Conservation (phyloP, 2,329 filamentous ascomycete genomes). For the Alternaria atra region DNA sequence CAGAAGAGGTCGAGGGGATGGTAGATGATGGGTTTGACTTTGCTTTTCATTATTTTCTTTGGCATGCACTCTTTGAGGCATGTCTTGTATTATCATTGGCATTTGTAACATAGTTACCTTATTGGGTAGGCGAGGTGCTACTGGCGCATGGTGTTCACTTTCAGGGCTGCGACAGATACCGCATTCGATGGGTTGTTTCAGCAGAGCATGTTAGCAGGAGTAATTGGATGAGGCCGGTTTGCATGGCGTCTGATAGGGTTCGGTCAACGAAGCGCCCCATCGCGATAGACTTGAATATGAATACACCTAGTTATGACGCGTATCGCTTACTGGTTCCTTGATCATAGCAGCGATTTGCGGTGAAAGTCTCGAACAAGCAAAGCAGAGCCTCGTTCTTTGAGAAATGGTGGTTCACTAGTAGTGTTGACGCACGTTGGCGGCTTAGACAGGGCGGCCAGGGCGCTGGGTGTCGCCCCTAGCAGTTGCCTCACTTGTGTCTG, state of each 20-base stretch:
- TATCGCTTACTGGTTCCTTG: not conserved
- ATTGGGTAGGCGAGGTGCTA: slow-evolving; percentile 19
- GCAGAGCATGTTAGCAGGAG: slow-evolving; percentile 32
- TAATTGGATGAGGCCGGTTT: slow-evolving; percentile 17
- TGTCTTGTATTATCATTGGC: slow-evolving; percentile 30
- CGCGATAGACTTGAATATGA: slow-evolving; percentile 10
- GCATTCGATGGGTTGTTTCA: slow-evolving; percentile 15
- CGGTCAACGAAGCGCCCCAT: slow-evolving; percentile 17
- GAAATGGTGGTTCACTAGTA: slow-evolving; percentile 9
- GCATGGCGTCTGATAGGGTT: slow-evolving; percentile 8
- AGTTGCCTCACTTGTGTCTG: slow-evolving; percentile 26
- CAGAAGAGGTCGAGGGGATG: slow-evolving; percentile 41
- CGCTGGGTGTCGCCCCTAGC: slow-evolving; percentile 18
- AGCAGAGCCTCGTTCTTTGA: slow-evolving; percentile 2
- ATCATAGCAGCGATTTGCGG: not conserved
- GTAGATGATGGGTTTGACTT: slow-evolving; percentile 14
- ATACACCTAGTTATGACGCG: not conserved
- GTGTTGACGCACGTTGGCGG: slow-evolving; percentile 14
- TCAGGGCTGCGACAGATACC: slow-evolving; percentile 1
- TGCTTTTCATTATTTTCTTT: slow-evolving; percentile 17
- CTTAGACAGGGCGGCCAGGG: slow-evolving; percentile 21
- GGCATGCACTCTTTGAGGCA: slow-evolving; percentile 13
- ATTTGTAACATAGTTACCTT: slow-evolving; percentile 31
- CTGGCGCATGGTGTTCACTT: slow-evolving; percentile 25
- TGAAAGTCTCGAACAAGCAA: not conserved